A percentile compares a stretch with the other conserved stretches of the same genome.
Evolutionary conservation across 257 asterid species (phyloP).

Genomic region (Solanum chmielewskii): DNA sequence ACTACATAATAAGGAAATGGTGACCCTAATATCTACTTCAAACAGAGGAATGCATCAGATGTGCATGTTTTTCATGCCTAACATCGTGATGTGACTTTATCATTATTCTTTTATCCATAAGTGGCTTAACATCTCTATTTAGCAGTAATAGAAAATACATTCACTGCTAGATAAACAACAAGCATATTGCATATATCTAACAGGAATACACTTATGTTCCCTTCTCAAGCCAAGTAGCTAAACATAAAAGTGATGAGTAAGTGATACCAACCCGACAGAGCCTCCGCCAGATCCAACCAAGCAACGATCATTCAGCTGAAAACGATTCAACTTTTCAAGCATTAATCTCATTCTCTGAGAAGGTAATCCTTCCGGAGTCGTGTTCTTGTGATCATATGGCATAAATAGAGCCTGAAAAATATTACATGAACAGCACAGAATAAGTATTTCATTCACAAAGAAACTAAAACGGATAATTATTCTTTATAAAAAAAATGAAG

Average conservation of each 20-base stretch:
- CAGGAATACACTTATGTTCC: background rate
- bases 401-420: constrained; percentile 70
- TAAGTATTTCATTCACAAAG: background rate
- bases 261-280: constrained; percentile 82
- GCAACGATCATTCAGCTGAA: constrained; percentile 75
- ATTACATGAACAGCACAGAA: background rate
- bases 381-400: constrained; percentile 98
- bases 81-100: background rate
- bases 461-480: background rate
- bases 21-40: background rate
- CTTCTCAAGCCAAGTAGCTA: background rate
- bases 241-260: background rate
- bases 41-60: background rate
- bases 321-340: constrained; percentile 78
- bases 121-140: background rate
- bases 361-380: constrained; percentile 80
- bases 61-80: background rate
- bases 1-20: background rate
- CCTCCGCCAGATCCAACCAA: constrained; percentile 98
- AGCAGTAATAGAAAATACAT: background rate
- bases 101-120: background rate
- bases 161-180: background rate
- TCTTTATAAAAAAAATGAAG: background rate
- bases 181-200: background rate
- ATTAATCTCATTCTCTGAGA: constrained; percentile 69